Conservation (phyloP, 2,329 filamentous ascomycete species). For the Calonectria naviculata region DNA sequence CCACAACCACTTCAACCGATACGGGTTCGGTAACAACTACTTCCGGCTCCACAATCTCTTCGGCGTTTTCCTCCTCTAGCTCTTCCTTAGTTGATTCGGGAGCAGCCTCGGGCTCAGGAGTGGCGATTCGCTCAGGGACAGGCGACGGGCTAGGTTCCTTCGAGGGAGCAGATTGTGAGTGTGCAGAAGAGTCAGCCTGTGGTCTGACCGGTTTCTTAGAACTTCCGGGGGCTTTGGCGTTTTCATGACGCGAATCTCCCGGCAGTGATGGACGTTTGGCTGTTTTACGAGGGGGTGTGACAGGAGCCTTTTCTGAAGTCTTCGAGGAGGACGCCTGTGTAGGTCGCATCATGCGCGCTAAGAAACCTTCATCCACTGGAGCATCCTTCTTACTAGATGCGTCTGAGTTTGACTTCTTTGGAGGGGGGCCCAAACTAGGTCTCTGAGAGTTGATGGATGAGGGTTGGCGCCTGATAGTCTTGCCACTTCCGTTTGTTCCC, state of each 20-base stretch:
- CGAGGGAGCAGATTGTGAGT: background rate
- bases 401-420: slow-evolving; percentile 57
- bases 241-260: slow-evolving; percentile 35
- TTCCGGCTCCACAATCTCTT: slow-evolving; percentile 9
- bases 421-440: slow-evolving; percentile 68
- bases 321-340: slow-evolving; percentile 78
- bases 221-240: slow-evolving; percentile 37
- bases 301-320: slow-evolving; percentile 69
- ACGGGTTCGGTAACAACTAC: slow-evolving; percentile 10
- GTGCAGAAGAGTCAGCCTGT: slow-evolving; percentile 6
- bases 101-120: slow-evolving; percentile 11
- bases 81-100: slow-evolving; percentile 16
- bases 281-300: slow-evolving; percentile 60
- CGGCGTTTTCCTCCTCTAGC: slow-evolving; percentile 10
- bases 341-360: slow-evolving; percentile 85
- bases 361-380: slow-evolving; percentile 75
- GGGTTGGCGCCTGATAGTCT: slow-evolving; percentile 55
- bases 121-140: slow-evolving; percentile 14
- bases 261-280: slow-evolving; percentile 35
- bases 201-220: slow-evolving; percentile 30
- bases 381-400: slow-evolving; percentile 57
- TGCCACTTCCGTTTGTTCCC: slow-evolving; percentile 35
- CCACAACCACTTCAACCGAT: slow-evolving; percentile 18
- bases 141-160: slow-evolving; percentile 13
- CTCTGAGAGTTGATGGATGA: slow-evolving; percentile 58